phyloP scores from a whole-genome alignment of 1,139 yeast genomes.

The Suhomyces bokatorum region DNA sequence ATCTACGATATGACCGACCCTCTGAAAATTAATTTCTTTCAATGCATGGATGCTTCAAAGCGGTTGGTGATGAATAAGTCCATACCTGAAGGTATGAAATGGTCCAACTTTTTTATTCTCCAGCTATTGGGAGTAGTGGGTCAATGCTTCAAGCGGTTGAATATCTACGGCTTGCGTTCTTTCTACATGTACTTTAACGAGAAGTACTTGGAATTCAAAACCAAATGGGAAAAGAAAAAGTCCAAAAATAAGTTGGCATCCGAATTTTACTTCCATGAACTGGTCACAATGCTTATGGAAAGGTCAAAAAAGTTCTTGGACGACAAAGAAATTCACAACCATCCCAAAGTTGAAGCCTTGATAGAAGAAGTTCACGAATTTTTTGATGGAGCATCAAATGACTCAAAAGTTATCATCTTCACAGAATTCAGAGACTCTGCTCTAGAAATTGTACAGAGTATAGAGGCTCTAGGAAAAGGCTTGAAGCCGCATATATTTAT shows the following conservation, averaged over 20 bases:
- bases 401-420: constrained; percentile 80
- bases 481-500: constrained; percentile 84
- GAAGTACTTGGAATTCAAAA: constrained; percentile 57
- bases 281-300: constrained; percentile 44
- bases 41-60: constrained; percentile 69
- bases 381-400: constrained; percentile 38
- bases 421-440: constrained; percentile 91
- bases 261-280: constrained; percentile 54
- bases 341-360: constrained; percentile 70
- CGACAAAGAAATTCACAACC: constrained; percentile 55
- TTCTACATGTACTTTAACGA: constrained; percentile 67
- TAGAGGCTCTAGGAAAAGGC: constrained; percentile 40
- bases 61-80: constrained; percentile 51
- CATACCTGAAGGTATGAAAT: constrained; percentile 65
- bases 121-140: constrained; percentile 75
- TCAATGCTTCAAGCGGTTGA: constrained; percentile 64
- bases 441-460: constrained; percentile 71
- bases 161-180: constrained; percentile 79
- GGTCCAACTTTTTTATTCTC: constrained; percentile 63
- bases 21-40: constrained; percentile 64
- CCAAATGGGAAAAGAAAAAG: constrained; percentile 52
- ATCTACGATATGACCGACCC: constrained; percentile 69
- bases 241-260: constrained; percentile 62
- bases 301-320: constrained; percentile 45
- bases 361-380: constrained; percentile 59